Evolutionary conservation across 2,329 filamentous ascomycete species (phyloP).

Genomic region (Aspergillus novoparasiticus): DNA sequence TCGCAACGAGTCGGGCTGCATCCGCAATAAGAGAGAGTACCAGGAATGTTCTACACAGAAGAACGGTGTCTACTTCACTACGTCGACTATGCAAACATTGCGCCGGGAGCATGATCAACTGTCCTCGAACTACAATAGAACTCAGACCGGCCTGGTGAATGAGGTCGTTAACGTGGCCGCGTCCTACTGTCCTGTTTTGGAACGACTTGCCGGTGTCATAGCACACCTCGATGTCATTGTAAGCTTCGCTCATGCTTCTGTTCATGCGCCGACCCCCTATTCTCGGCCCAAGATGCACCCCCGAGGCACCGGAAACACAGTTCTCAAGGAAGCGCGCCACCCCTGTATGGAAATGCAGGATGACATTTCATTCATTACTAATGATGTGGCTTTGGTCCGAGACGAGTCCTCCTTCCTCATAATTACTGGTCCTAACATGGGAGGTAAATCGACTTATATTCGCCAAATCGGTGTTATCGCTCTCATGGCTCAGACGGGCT

Average conservation of each 20-base stretch:
- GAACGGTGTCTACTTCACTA: constrained; percentile 98
- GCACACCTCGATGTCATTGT: constrained; percentile 95
- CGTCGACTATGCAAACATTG: constrained; percentile 73
- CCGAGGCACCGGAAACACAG: constrained; percentile 82
- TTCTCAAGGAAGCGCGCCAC: constrained; percentile 90
- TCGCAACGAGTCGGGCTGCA: constrained; percentile 84
- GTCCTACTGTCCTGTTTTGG: constrained; percentile 91
- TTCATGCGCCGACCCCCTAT: constrained; percentile 90
- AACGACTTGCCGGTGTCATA: constrained; percentile 82
- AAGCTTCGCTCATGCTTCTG: constrained; percentile 87
- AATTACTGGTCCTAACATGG: constrained; percentile 99
- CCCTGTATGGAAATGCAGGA: constrained; percentile 99
- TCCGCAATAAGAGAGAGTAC: constrained; percentile 86
- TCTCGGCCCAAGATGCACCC: constrained; percentile 87
- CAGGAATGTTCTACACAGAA: constrained; percentile 98
- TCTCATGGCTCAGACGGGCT: constrained; percentile 94
- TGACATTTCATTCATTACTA: constrained; percentile 97
- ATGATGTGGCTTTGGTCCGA: constrained; percentile 82
- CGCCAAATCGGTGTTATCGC: constrained; percentile 96
- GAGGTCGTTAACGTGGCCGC: constrained; percentile 93
- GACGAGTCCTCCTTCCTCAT: constrained; percentile 86
- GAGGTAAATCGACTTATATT: constrained; percentile 97
- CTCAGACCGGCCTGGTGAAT: constrained; percentile 83
- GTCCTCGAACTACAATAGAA: constrained; percentile 91
- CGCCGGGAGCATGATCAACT: constrained; percentile 92